Evolutionary conservation across 345 rosid species (phyloP).

Genomic region (Brassica juncea): DNA sequence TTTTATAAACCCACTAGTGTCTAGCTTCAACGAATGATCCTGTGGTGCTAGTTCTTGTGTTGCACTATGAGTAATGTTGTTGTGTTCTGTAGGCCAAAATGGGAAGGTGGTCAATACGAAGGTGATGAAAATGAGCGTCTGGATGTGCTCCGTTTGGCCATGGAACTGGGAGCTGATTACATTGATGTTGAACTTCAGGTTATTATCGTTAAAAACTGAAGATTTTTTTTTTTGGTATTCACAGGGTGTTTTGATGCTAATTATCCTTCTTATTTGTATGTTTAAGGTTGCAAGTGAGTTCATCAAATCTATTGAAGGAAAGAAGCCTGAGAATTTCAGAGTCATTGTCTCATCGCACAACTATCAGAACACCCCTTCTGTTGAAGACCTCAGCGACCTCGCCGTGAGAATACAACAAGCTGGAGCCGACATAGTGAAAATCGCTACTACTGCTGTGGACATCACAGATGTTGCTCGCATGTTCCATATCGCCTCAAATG

Average conservation of each 20-base stretch:
- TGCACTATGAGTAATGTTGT: slow-evolving; percentile 3
- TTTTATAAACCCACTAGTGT: not conserved
- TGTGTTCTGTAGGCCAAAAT: slow-evolving; percentile 59
- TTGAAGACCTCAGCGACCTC: slow-evolving; percentile 77
- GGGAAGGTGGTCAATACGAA: slow-evolving; percentile 95
- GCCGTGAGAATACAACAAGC: slow-evolving; percentile 68
- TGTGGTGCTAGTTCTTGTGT: not conserved
- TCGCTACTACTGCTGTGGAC: slow-evolving; percentile 85
- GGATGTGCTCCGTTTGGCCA: slow-evolving; percentile 72
- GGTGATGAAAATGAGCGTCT: slow-evolving; percentile 73
- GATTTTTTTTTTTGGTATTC: not conserved
- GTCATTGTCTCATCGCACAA: slow-evolving; percentile 89
- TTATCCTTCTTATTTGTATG: not conserved
- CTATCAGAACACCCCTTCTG: slow-evolving; percentile 76
- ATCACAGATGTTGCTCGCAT: slow-evolving; percentile 85
- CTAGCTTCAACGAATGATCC: not conserved
- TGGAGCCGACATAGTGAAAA: slow-evolving; percentile 92
- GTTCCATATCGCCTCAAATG: slow-evolving; percentile 78
- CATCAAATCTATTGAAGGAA: slow-evolving; percentile 54
- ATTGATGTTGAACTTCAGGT: slow-evolving; percentile 97
- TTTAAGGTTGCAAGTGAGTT: slow-evolving; percentile 73
- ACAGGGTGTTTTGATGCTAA: slow-evolving; percentile 9
- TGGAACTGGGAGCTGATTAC: slow-evolving; percentile 94
- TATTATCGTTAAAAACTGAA: slow-evolving; percentile 2
- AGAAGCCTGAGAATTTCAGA: slow-evolving; percentile 68